Percentiles rank a stretch among this genome's conserved stretches.
Evolutionary conservation across 495 filamentous ascomycete genomes (phyloP).

Genomic region (Pseudoneurospora amorphoporcata): DNA sequence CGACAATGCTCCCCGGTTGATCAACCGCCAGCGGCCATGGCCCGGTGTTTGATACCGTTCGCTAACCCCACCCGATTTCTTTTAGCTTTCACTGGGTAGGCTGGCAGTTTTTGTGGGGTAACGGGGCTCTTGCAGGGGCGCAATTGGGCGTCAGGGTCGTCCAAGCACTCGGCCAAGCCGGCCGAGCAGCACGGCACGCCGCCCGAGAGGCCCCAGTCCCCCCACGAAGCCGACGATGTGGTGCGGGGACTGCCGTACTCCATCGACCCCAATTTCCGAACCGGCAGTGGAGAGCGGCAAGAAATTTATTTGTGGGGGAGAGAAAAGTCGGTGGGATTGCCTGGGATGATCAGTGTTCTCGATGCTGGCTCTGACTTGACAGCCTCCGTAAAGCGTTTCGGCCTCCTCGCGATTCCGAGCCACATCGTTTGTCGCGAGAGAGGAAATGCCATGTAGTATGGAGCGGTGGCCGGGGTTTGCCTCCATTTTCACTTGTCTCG

Average conservation of each 20-base stretch:
- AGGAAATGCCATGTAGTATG: not conserved
- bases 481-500: not conserved
- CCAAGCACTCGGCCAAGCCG: not conserved
- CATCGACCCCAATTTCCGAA: not conserved
- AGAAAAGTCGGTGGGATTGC: not conserved
- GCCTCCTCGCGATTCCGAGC: not conserved
- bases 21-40: not conserved
- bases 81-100: not conserved
- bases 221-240: not conserved
- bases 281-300: not conserved
- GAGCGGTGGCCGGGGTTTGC: not conserved
- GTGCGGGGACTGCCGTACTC: not conserved
- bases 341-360: not conserved
- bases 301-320: not conserved
- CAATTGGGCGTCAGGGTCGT: not conserved
- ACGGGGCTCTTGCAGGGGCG: not conserved
- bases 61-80: not conserved
- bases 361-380: not conserved
- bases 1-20: not conserved
- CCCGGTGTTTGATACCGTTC: not conserved
- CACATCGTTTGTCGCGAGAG: not conserved
- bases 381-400: not conserved
- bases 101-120: not conserved
- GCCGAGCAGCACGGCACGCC: not conserved
- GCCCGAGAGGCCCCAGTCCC: not conserved